These are phyloP conservation scores for Bacterosira constricta DNA, from an alignment of 108 stramenopile genomes.

Conservation along the genomic window DNA sequence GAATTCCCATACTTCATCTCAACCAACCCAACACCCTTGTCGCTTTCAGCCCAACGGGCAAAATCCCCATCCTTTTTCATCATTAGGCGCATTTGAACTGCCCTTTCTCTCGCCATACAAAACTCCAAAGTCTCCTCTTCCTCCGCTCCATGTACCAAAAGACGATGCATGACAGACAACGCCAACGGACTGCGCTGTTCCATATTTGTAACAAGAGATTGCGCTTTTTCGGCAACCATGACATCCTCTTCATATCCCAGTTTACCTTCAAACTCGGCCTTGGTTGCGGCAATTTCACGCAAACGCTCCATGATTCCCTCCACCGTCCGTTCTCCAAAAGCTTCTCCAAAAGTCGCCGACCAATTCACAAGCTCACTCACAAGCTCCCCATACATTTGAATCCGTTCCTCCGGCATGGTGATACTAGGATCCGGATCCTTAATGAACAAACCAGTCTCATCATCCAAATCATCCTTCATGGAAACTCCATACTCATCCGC, in stretches of 20 bases:
- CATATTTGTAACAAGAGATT: conserved; percentile 56
- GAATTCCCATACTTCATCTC: conserved; percentile 44
- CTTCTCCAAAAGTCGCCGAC: conserved; percentile 68
- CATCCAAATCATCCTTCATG: conserved; percentile 35
- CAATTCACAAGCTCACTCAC: conserved; percentile 65
- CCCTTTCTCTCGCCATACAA: conserved; percentile 77
- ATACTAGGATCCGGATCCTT: conserved; percentile 44
- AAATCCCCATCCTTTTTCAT: conserved; percentile 57
- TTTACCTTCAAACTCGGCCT: conserved; percentile 47
- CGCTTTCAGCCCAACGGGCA: conserved; percentile 64
- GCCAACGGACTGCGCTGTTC: conserved; percentile 78
- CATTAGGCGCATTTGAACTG: conserved; percentile 59
- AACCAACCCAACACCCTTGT: conserved; percentile 36
- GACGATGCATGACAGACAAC: conserved; percentile 57
- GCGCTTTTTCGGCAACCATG: conserved; percentile 58
- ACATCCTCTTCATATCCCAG: conserved; percentile 53
- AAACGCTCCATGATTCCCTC: conserved; percentile 78
- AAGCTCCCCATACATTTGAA: conserved; percentile 42
- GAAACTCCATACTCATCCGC: conserved; percentile 47
- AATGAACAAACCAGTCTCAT: conserved; percentile 36
- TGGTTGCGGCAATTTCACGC: conserved; percentile 46
- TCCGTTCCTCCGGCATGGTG: conserved; percentile 35
- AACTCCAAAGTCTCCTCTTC: conserved; percentile 56
- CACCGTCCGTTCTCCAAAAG: conserved; percentile 64
- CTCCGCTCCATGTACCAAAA: conserved; percentile 55